These are phyloP conservation scores for Geotrichum phurueaensis DNA, from an alignment of 1,139 yeast species.

Conservation along the genomic window DNA sequence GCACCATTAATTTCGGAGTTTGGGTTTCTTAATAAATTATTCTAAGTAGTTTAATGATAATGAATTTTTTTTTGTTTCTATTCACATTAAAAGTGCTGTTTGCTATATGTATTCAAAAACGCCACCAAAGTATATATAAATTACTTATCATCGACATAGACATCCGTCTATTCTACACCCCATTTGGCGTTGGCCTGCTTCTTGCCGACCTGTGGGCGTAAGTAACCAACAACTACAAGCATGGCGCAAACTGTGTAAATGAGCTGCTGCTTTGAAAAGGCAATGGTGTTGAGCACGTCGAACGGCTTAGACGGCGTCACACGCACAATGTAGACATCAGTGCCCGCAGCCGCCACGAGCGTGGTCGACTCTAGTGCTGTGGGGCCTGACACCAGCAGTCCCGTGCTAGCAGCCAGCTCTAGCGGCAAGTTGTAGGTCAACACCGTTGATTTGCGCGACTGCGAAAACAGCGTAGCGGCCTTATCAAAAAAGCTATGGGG, in stretches of 20 bases:
- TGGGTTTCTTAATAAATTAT: not conserved
- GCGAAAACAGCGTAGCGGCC: conserved; percentile 39
- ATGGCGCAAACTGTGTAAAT: conserved; percentile 54
- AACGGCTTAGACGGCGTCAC: conserved; percentile 79
- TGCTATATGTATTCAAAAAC: not conserved
- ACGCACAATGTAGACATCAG: conserved; percentile 68
- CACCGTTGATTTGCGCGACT: conserved; percentile 35
- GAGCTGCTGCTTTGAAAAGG: conserved; percentile 62
- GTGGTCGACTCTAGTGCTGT: conserved; percentile 80
- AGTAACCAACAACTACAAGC: conserved; percentile 41
- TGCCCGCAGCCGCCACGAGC: conserved; percentile 58
- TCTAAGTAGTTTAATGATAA: not conserved
- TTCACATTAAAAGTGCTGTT: not conserved
- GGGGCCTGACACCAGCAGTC: conserved; percentile 36
- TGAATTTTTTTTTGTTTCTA: not conserved
- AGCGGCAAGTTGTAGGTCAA: conserved; percentile 34
- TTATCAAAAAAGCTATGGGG: conserved; percentile 62
- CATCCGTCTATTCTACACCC: conserved; percentile 15
- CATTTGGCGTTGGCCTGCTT: conserved; percentile 34
- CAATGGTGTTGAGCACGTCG: conserved; percentile 58
- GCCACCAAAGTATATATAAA: not conserved
- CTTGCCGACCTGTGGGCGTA: conserved; percentile 54
- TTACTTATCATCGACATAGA: not conserved
- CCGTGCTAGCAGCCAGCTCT: not conserved
- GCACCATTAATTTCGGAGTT: not conserved